phyloP scores from a whole-genome alignment of 768 basidiomycete species.

The Xerocomus spinulosus region DNA sequence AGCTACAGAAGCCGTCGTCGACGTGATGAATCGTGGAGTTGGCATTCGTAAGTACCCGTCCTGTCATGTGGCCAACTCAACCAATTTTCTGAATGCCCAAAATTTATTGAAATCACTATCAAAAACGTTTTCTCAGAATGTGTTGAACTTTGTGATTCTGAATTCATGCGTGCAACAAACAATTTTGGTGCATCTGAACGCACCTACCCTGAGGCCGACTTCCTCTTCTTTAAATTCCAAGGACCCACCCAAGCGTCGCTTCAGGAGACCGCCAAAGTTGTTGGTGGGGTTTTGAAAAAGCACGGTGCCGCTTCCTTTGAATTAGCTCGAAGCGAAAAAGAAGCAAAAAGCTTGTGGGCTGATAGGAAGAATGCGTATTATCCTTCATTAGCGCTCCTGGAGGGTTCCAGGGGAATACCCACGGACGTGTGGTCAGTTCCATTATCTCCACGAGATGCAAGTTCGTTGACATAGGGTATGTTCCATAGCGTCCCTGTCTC shows the following conservation, averaged over 20 bases:
- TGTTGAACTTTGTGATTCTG: constrained; percentile 74
- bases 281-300: constrained; percentile 52
- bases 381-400: constrained; percentile 50
- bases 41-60: constrained; percentile 58
- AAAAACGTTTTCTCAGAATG: constrained; percentile 63
- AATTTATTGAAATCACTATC: background rate
- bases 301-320: constrained; percentile 67
- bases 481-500: constrained; percentile 56
- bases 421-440: constrained; percentile 70
- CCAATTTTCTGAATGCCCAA: background rate
- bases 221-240: constrained; percentile 86
- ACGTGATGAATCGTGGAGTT: constrained; percentile 67
- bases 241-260: constrained; percentile 58
- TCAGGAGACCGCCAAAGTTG: constrained; percentile 56
- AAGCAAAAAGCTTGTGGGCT: constrained; percentile 71
- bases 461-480: background rate
- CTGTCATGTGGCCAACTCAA: too few species aligned
- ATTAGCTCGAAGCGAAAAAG: constrained; percentile 57
- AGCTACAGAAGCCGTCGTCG: constrained; percentile 71
- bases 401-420: constrained; percentile 55
- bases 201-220: constrained; percentile 60
- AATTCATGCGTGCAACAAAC: constrained; percentile 62
- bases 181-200: constrained; percentile 47
- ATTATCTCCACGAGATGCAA: background rate
- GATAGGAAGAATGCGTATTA: constrained; percentile 66